These are phyloP conservation scores for Aeminium ludgeri DNA, from an alignment of 495 filamentous ascomycete species.

Conservation along the genomic window DNA sequence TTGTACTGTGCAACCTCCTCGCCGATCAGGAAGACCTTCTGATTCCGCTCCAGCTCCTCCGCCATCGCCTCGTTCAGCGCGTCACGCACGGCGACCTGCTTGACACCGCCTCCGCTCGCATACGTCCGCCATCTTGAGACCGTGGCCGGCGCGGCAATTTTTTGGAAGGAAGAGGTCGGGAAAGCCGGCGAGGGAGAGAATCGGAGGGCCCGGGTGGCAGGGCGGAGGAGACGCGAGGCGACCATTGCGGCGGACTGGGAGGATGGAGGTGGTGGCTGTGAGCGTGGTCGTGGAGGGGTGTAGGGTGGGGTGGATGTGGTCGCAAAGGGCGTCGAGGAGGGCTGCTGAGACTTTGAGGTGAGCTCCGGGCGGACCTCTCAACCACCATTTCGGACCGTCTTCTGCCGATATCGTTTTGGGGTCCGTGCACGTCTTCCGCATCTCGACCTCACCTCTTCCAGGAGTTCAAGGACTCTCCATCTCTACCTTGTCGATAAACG, in stretches of 20 bases:
- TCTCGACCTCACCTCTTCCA: too few species aligned
- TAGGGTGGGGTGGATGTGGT: too few species aligned
- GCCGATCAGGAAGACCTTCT: constrained; percentile 86
- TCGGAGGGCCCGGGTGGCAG: constrained; percentile 58
- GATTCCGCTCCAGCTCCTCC: constrained; percentile 87
- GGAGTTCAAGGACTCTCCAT: too few species aligned
- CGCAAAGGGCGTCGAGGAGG: too few species aligned
- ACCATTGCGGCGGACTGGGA: constrained; percentile 46
- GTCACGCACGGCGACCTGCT: constrained; percentile 93
- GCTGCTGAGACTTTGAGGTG: too few species aligned
- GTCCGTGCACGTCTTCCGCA: too few species aligned
- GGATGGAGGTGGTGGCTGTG: too few species aligned
- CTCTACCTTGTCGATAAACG: too few species aligned
- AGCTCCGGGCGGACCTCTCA: too few species aligned
- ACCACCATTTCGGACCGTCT: too few species aligned
- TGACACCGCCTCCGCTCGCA: constrained; percentile 38
- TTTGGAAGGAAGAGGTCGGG: constrained; percentile 35
- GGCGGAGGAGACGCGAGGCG: constrained; percentile 62
- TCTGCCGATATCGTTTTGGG: too few species aligned
- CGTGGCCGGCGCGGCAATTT: constrained; percentile 30
- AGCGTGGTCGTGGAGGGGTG: too few species aligned
- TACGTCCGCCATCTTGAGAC: constrained; percentile 24
- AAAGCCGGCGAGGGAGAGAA: constrained; percentile 35
- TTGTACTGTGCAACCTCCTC: constrained; percentile 99
- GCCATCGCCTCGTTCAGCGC: constrained; percentile 94